Base-by-base conservation (phyloP, 352 stramenopile genomes). In the Halophytophthora polymorphica region DNA sequence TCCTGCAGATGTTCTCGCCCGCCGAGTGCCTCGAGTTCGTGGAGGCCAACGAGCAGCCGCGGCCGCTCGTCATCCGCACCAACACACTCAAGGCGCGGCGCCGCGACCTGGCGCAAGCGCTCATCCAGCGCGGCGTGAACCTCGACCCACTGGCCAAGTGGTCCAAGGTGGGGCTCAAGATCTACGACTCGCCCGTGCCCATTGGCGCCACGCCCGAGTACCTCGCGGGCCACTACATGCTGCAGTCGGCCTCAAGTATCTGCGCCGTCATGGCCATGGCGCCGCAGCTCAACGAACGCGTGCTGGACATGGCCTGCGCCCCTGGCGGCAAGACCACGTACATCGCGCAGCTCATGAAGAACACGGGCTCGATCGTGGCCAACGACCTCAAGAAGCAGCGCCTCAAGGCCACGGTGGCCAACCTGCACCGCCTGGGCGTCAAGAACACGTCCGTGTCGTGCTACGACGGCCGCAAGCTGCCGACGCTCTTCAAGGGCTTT, bases 181-280 rank as follows among this genome's bases (percentile, higher is more conserved):
- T 99, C 60, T 98, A 98, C 67, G 96, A 99, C 67, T 98, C 87
- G 59, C 88, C 89, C 7, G 96, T 99, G 42, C 97, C 97, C 2
- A 98, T 99, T 70, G 98, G 98, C 50, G 98, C 98, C 2, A 99
- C 98, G 46, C 98, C 98, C 15, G 98, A 99, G 72, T 99, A 99
- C 81, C 85, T 99, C 33, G 95, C 96, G 1, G 98, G 98, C 13
- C 96, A 99, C 74, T 99, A 99, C 81, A 99, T 99, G 96, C 88
- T 99, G 45, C 96, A 99, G 66, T 98, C 93, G 54, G 97, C 98
- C 6, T 98, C 97, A 23, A 99, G 96, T 0, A 98, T 99, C 69
- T 98, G 96, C 68, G 95, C 97, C 3, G 96, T 99, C 11, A 97
- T 99, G 80, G 96, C 98, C 15, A 74, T 99, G 29, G 91, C 79